Base-by-base conservation (phyloP, 768 basidiomycete genomes). In the Boletus barrowsii region DNA sequence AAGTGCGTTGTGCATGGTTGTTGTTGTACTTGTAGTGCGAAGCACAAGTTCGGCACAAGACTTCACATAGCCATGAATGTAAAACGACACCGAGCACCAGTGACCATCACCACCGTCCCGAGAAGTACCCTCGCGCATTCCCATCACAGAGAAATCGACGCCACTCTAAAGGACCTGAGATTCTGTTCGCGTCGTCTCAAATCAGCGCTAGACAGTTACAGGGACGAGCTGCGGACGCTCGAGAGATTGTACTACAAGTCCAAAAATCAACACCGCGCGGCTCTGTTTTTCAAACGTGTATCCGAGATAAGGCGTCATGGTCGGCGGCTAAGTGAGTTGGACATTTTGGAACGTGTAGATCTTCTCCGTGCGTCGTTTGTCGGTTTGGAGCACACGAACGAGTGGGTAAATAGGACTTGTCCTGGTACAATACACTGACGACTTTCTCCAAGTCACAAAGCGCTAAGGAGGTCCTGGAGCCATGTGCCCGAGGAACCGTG, bases 191-290 rank as follows among this genome's bases (percentile, higher is more conserved):
- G 84, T 32, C 75, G 77, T 29, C 75, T 88, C 17, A 79, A 77
- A 44, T 64, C 73, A 39, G 71, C 73, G 11, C 60, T 82, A n/a
- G 59, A 53, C 45, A 43, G 42, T 24, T 58, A 65, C 56, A 54
- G 47, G 14, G 59, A 66, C 47, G 65, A 67, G 61, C 66, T 82
- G 6, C 78, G 79, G 48, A 68, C 88, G 18, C 73, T 91, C 35
- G 82, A 85, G 60, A 76, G 86, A 55, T 65, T 91, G 2, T 85
- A 84, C 66, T 91, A 92, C 72, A 89, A 88, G 61, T 83, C 82
- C 58, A 89, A 87, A 64, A 92, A 90, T 59, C 90, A 93, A 76
- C 70, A 70, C 43, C 64, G 68, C 41, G 52, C 42, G 46, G 59
- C 68, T 29, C 56, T 90, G 11, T 90, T 89, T 67, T 91, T 88